Evolutionary conservation across 192 early-diverging fungal species (phyloP).

Genomic region (Diversispora eburnea): DNA sequence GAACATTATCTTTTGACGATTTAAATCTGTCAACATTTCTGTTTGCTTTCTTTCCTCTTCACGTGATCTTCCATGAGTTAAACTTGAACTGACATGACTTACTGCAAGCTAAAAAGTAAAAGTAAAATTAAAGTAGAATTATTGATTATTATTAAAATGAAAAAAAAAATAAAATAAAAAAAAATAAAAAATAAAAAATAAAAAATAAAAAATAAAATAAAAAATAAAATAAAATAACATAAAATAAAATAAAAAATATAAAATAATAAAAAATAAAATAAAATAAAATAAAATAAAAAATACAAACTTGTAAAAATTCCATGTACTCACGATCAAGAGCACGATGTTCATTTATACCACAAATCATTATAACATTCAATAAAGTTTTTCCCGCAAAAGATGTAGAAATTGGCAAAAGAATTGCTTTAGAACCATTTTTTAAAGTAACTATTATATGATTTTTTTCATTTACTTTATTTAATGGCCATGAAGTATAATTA

Average conservation of each 20-base stretch:
- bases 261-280: not conserved
- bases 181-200: no score
- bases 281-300: not conserved
- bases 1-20: constrained; percentile 42
- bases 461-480: not conserved
- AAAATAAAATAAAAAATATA: not conserved
- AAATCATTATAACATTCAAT: constrained; percentile 6
- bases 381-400: not conserved
- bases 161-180: not conserved
- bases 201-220: not conserved
- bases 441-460: not conserved
- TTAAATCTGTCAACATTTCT: constrained; percentile 37
- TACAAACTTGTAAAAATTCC: constrained; percentile 33
- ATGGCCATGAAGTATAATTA: not conserved
- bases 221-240: no score
- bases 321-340: constrained; percentile 16
- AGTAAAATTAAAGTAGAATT: not conserved
- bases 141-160: not conserved
- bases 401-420: not conserved
- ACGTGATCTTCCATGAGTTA: constrained; percentile 35
- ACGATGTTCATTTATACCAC: constrained; percentile 4
- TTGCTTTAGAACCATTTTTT: not conserved
- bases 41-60: constrained; percentile 41
- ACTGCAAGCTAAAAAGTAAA: constrained; percentile 29
- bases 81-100: constrained; percentile 34